Evolutionary conservation across 768 basidiomycete species (phyloP).

Genomic region (Termitomyces sp.): DNA sequence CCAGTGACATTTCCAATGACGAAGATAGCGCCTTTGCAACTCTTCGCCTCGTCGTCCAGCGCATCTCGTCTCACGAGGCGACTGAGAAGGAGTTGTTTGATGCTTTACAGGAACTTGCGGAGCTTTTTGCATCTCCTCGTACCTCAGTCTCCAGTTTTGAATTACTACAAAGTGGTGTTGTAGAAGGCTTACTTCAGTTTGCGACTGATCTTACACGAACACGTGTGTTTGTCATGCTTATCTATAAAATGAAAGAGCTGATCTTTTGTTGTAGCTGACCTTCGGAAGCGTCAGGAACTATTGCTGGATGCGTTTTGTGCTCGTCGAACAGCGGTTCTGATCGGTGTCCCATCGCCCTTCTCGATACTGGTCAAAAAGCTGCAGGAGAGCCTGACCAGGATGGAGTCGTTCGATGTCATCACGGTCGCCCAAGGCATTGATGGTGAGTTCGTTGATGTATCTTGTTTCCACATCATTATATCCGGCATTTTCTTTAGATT

Average conservation of each 20-base stretch:
- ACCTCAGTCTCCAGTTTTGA: conserved; percentile 93
- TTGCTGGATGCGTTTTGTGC: conserved; percentile 73
- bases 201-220: conserved; percentile 61
- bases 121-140: conserved; percentile 69
- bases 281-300: conserved; percentile 66
- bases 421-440: conserved; percentile 81
- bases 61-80: conserved; percentile 47
- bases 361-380: conserved; percentile 87
- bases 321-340: conserved; percentile 39
- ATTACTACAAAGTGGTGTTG: conserved; percentile 87
- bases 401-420: conserved; percentile 94
- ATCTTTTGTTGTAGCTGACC: conserved; percentile 40
- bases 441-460: conserved; percentile 40
- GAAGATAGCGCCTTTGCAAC: conserved; percentile 59
- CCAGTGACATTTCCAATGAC: conserved; percentile 47
- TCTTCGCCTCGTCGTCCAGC: conserved; percentile 59
- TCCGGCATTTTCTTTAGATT: conserved; percentile 42
- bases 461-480: background rate
- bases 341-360: conserved; percentile 51
- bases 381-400: conserved; percentile 90
- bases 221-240: conserved; percentile 26
- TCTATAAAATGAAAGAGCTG: background rate
- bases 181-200: conserved; percentile 81
- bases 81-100: conserved; percentile 59
- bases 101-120: conserved; percentile 69